phyloP scores from a whole-genome alignment of 768 basidiomycete genomes.

The Boletus reticulatus region DNA sequence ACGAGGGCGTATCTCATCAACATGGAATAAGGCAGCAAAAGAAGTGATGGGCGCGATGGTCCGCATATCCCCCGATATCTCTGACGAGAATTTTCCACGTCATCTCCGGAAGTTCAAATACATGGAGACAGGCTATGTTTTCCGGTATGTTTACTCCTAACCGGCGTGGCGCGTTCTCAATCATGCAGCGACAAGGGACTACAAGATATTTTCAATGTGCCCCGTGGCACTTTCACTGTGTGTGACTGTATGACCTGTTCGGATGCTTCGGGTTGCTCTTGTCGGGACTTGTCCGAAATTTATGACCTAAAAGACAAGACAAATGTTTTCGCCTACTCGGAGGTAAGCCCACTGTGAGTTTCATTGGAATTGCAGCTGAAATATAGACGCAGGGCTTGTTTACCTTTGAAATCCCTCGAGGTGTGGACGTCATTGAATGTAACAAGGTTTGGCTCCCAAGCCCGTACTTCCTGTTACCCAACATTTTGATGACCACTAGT shows the following conservation, averaged over 20 bases:
- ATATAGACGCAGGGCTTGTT: slow-evolving; percentile 44
- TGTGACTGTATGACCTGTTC: slow-evolving; percentile 46
- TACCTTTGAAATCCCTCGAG: slow-evolving; percentile 39
- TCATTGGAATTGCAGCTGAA: not conserved
- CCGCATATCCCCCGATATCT: slow-evolving; percentile 34
- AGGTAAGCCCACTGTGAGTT: slow-evolving; percentile 20
- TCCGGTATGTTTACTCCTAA: slow-evolving; percentile 34
- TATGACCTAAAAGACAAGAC: slow-evolving; percentile 24
- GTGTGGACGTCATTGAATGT: slow-evolving; percentile 61
- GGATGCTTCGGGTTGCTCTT: slow-evolving; percentile 39
- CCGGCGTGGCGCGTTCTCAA: slow-evolving; percentile 3
- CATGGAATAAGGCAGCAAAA: slow-evolving; percentile 31
- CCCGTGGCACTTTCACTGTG: slow-evolving; percentile 36
- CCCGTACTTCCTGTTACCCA: not conserved
- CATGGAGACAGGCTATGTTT: slow-evolving; percentile 50
- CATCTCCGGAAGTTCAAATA: slow-evolving; percentile 47
- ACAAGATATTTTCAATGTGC: slow-evolving; percentile 19
- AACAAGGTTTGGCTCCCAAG: slow-evolving; percentile 44
- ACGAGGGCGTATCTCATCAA: slow-evolving; percentile 24
- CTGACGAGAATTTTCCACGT: slow-evolving; percentile 39
- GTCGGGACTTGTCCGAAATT: slow-evolving; percentile 46
- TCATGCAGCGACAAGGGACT: slow-evolving; percentile 17
- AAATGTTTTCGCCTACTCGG: slow-evolving; percentile 43
- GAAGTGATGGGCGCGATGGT: slow-evolving; percentile 31
- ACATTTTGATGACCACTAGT: slow-evolving; percentile 25